Percentiles rank a stretch among this genome's conserved stretches.
Evolutionary conservation across 768 basidiomycete genomes (phyloP).

Genomic region (Wakefieldia striispora): DNA sequence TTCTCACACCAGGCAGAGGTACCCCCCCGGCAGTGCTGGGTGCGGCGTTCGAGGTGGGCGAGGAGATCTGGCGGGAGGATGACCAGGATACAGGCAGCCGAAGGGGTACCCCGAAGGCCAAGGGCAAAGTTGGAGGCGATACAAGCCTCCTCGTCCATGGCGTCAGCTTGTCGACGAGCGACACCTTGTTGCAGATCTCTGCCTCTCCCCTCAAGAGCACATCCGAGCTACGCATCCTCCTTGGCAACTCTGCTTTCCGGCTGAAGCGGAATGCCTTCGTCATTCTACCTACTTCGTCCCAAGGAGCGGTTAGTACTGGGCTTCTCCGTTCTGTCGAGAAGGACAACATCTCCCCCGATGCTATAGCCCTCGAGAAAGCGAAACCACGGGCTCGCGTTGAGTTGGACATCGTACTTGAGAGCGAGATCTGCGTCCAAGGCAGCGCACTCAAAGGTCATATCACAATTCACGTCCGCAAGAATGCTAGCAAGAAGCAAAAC

Average conservation of each 20-base stretch:
- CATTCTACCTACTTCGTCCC: constrained; percentile 26
- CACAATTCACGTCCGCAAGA: constrained; percentile 59
- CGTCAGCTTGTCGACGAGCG: constrained; percentile 41
- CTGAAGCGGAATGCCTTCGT: constrained; percentile 54
- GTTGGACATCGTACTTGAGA: constrained; percentile 76
- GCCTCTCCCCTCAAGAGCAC: constrained; percentile 48
- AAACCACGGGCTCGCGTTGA: constrained; percentile 73
- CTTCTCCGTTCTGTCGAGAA: constrained; percentile 1
- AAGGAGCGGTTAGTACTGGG: constrained; percentile 6
- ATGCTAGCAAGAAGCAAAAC: constrained; percentile 47
- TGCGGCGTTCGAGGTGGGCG: constrained; percentile 15
- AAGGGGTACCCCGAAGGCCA: constrained; percentile 17
- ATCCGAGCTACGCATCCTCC: constrained; percentile 57
- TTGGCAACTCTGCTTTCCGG: constrained; percentile 59
- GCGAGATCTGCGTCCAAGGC: constrained; percentile 77
- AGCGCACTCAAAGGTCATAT: constrained; percentile 67
- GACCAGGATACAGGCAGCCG: constrained; percentile 1
- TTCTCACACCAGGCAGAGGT: constrained; percentile 31
- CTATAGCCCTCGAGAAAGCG: constrained; percentile 65
- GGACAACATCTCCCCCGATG: constrained; percentile 18
- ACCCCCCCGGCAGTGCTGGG: constrained; percentile 12
- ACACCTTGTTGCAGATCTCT: constrained; percentile 54
- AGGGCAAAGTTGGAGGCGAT: constrained; percentile 7
- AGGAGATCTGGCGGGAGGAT: constrained; percentile 23
- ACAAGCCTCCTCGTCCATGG: constrained; percentile 4